phyloP scores from a whole-genome alignment of 495 filamentous ascomycete species.

The Xylaria acuta region DNA sequence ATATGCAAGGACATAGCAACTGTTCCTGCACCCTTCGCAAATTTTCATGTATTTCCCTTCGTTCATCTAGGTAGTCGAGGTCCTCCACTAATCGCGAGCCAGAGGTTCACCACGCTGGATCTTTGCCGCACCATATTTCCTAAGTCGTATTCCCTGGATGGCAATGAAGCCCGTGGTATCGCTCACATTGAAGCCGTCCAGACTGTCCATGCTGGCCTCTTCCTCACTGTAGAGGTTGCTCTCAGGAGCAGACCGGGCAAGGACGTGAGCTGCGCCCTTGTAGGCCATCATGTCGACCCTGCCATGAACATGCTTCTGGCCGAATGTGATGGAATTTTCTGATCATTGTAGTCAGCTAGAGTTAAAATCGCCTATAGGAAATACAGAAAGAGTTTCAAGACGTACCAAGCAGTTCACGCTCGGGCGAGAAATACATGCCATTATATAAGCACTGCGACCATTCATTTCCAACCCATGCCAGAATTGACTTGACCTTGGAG shows the following conservation, averaged over 20 bases:
- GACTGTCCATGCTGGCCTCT: slow-evolving; percentile 72
- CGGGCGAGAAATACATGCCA: slow-evolving; percentile 71
- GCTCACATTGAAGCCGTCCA: slow-evolving; percentile 61
- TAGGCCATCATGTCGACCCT: slow-evolving; percentile 20
- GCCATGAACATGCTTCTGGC: slow-evolving; percentile 47
- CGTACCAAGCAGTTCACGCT: slow-evolving; percentile 68
- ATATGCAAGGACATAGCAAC: too few relatives aligned
- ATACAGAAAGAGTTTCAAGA: too few relatives aligned
- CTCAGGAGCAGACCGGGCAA: slow-evolving; percentile 1
- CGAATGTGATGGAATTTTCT: slow-evolving; percentile 33
- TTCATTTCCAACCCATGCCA: slow-evolving; percentile 60
- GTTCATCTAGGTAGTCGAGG: too few relatives aligned
- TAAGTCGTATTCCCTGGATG: slow-evolving; percentile 73
- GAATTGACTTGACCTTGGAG: slow-evolving; percentile 73
- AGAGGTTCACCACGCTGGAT: slow-evolving; percentile 51
- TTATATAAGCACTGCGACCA: slow-evolving; percentile 76
- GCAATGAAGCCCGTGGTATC: slow-evolving; percentile 71
- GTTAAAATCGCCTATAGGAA: too few relatives aligned
- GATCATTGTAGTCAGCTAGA: neutral
- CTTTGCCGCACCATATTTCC: slow-evolving; percentile 77
- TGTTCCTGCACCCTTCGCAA: too few relatives aligned
- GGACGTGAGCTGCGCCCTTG: slow-evolving; percentile 23
- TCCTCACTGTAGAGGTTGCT: slow-evolving; percentile 21
- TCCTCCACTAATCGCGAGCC: too few relatives aligned
- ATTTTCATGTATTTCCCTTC: too few relatives aligned